Evolutionary conservation across 768 basidiomycete species (phyloP).

Genomic region (Mycena olivaceomarginata): DNA sequence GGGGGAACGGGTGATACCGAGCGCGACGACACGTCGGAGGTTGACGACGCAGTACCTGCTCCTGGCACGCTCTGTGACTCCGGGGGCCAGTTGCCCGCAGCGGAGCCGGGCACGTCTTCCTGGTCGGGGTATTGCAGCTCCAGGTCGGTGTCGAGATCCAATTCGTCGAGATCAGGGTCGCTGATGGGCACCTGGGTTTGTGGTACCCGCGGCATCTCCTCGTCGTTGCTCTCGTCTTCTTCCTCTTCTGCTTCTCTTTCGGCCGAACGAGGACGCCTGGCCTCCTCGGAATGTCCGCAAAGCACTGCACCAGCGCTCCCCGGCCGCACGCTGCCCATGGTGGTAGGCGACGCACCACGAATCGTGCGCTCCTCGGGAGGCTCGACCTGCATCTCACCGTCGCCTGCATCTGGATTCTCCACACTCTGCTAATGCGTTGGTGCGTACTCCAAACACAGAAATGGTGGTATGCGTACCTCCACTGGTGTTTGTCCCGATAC

Average conservation of each 20-base stretch:
- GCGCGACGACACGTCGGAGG: not conserved
- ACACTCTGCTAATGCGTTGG: not conserved
- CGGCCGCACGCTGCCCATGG: conserved; percentile 14
- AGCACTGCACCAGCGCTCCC: not conserved
- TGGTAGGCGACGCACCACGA: not conserved
- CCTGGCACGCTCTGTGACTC: not conserved
- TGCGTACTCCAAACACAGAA: too few species aligned
- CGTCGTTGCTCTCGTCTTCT: conserved; percentile 1
- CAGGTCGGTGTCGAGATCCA: conserved; percentile 12
- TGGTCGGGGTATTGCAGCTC: conserved; percentile 27
- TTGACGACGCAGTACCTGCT: not conserved
- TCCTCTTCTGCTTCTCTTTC: not conserved
- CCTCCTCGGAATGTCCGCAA: not conserved
- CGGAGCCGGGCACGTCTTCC: not conserved
- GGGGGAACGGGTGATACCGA: conserved; percentile 15
- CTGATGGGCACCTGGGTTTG: not conserved
- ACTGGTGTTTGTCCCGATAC: too few species aligned
- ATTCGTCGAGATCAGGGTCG: not conserved
- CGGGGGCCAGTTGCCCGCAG: not conserved
- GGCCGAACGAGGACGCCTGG: too few species aligned
- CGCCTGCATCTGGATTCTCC: not conserved
- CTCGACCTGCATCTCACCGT: conserved; percentile 4
- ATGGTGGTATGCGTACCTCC: too few species aligned
- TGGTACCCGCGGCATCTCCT: not conserved
- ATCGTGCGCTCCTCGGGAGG: not conserved